phyloP scores from a whole-genome alignment of 2,329 filamentous ascomycete genomes.

The Fusarium acutatum region DNA sequence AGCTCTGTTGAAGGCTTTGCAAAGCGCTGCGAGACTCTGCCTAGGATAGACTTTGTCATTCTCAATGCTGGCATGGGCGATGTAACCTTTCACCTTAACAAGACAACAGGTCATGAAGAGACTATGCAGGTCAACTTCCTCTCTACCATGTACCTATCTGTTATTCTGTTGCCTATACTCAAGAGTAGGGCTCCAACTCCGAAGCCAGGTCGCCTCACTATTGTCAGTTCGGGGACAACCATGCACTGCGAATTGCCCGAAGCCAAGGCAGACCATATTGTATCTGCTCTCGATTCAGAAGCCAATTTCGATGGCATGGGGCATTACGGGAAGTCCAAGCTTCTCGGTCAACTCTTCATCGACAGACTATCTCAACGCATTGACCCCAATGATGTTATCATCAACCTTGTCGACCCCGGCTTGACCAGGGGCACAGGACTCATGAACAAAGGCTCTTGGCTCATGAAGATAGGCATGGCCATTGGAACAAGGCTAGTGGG shows the following conservation, averaged over 20 bases:
- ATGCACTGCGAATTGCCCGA: not conserved
- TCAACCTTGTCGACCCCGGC: not conserved
- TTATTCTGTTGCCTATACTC: not conserved
- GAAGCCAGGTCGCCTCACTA: not conserved
- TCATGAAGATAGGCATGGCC: not conserved
- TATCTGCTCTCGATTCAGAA: not conserved
- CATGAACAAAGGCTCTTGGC: not conserved
- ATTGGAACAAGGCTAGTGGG: not conserved
- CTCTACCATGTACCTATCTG: not conserved
- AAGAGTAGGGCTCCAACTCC: not conserved
- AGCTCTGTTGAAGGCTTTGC: not conserved
- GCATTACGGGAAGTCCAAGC: not conserved
- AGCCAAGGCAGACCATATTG: not conserved
- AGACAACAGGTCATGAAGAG: not conserved
- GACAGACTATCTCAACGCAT: not conserved
- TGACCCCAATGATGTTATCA: not conserved
- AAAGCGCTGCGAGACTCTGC: not conserved
- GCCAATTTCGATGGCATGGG: not conserved
- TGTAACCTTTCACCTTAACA: not conserved
- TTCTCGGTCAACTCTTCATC: not conserved
- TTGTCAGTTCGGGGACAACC: not conserved
- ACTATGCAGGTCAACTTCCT: conserved; percentile 6
- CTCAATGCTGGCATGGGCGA: conserved; percentile 2
- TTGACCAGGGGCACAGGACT: not conserved
- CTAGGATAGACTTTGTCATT: not conserved